Evolutionary conservation across 2,329 filamentous ascomycete species (phyloP), one percentile per base, ranked within the genome.

Genomic region (Niveomyces coronatus): DNA sequence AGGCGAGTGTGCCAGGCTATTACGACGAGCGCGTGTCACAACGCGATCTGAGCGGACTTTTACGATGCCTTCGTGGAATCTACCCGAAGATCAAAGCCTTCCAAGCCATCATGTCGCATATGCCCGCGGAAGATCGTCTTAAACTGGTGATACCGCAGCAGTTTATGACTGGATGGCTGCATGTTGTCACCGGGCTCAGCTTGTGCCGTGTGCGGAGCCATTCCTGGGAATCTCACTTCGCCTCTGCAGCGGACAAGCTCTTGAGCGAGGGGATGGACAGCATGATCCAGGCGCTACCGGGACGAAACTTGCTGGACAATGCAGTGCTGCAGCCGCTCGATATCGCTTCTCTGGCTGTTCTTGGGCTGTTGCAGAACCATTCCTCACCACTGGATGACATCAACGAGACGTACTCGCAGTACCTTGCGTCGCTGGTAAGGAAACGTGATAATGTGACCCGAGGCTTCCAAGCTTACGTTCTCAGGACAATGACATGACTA

Each of bases 321-420:
- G 56, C 58, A 7, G 55, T 59, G 15, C 45, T 70, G 17, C 44
- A 63, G 22, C 67, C 66, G 1, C 52, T 62, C 27, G 66, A 69
- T 15, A 41, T 70, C 3, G 43, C 65, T 18, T 61, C 62, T 1
- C 47, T 70, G 14, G 47, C 68, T 9, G 54, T 53, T 9, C 44
- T 61, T 26, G 55, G 54, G 11, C 50, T 70, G 22, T 42, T 67
- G 2, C 50, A 56, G 30, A 63, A 69, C 28, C 48, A 54, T 15
- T 60, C 59, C 1, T 56, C 54, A 4, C 56, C 53, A 31, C 54
- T 55, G 22, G 54, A 61, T 3, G 57, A 61, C 19, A 59, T 68
- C 13, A 56, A 51, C 26, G 55, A 60, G 16, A 64, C 59, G 0
- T 70, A 68, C 35, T 63, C 60, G 0, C 53, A 62, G 27, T 65